phyloP scores from a whole-genome alignment of 108 stramenopile species.

The Cyclotella choctawhatcheeana region DNA sequence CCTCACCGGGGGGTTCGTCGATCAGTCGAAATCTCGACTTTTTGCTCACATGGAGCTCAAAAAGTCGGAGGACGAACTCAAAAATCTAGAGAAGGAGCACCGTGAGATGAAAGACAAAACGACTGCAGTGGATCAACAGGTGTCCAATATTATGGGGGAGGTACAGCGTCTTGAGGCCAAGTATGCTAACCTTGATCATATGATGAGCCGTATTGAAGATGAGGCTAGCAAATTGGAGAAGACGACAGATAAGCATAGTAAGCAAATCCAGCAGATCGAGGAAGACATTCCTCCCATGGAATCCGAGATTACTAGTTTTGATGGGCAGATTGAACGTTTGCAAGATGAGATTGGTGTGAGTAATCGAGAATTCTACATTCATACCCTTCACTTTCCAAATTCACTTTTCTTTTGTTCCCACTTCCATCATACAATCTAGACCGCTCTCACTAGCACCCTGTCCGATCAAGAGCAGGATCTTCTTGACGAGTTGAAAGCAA shows the following conservation, averaged over 20 bases:
- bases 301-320: conserved; percentile 64
- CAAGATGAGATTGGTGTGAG: conserved; percentile 81
- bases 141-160: conserved; percentile 69
- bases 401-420: neutral
- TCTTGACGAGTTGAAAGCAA: conserved; percentile 59
- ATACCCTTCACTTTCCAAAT: neutral
- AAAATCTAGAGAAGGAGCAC: conserved; percentile 54
- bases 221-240: conserved; percentile 51
- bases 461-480: conserved; percentile 70
- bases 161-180: conserved; percentile 78
- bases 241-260: conserved; percentile 56
- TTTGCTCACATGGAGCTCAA: conserved; percentile 61
- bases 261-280: conserved; percentile 74
- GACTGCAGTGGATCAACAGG: conserved; percentile 69
- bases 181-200: conserved; percentile 67
- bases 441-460: conserved; percentile 67
- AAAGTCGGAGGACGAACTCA: conserved; percentile 55
- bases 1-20: conserved; percentile 91
- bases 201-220: conserved; percentile 63
- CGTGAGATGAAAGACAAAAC: conserved; percentile 57
- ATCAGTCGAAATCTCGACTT: conserved; percentile 72
- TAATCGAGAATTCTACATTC: neutral
- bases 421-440: conserved; percentile 17
- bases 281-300: conserved; percentile 73
- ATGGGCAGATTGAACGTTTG: conserved; percentile 70